Conservation (phyloP, 441 rosid species). For the Euphorbia corollata region DNA sequence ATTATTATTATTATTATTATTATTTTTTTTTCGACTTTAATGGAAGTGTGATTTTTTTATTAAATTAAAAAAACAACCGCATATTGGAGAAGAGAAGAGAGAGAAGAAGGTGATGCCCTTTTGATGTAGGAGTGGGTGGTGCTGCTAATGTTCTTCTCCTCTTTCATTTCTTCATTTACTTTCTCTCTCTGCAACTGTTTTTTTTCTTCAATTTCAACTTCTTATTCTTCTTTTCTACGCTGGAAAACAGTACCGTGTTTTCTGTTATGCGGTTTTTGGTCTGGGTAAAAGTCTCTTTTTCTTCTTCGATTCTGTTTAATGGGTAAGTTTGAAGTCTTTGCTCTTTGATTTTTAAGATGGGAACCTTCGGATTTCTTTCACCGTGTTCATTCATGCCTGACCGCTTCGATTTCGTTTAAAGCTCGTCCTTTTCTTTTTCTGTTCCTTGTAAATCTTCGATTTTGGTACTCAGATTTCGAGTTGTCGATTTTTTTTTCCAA, state of each 20-base stretch:
- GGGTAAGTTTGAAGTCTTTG: not conserved
- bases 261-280: not conserved
- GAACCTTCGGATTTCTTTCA: conserved; percentile 1
- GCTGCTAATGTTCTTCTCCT: conserved; percentile 22
- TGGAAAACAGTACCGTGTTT: too few species aligned
- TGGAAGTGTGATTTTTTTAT: not conserved
- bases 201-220: not conserved
- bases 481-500: not conserved
- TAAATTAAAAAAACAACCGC: conserved; percentile 8
- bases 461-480: conserved; percentile 16
- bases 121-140: conserved; percentile 80
- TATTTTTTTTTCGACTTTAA: too few species aligned
- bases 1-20: too few species aligned
- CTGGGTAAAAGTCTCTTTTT: not conserved
- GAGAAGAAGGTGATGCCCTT: conserved; percentile 61
- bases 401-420: not conserved
- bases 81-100: conserved; percentile 10
- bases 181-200: not conserved
- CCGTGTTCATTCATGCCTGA: not conserved
- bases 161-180: not conserved
- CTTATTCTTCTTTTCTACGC: conserved; percentile 3
- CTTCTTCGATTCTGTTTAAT: conserved; percentile 3
- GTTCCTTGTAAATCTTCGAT: not conserved
- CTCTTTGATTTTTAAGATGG: not conserved
- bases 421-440: not conserved